Conservation (phyloP, 176 grass and related monocot species). For the Aegilops bicornis region DNA sequence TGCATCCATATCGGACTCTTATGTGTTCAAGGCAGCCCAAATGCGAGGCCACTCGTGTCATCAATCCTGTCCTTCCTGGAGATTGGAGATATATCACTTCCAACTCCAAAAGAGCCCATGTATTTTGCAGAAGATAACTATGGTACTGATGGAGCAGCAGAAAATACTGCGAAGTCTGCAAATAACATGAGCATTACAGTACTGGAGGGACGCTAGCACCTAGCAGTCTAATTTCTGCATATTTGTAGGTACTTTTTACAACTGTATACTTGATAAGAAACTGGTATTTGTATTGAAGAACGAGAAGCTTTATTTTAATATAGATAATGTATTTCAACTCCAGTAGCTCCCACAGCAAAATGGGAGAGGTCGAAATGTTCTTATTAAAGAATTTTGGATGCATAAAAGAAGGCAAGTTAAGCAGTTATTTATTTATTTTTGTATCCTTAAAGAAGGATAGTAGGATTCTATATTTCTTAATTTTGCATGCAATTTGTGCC, state of each 20-base stretch:
- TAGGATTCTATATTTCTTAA: background rate
- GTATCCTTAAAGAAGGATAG: background rate
- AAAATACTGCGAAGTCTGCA: background rate
- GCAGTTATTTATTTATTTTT: background rate
- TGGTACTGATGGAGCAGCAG: background rate
- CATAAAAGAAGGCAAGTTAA: background rate
- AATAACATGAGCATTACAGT: slow-evolving; percentile 12
- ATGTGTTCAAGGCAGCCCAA: slow-evolving; percentile 44
- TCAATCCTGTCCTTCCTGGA: slow-evolving; percentile 27
- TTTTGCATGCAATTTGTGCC: background rate
- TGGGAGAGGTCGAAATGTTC: background rate
- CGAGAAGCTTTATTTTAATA: background rate
- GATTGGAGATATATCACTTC: slow-evolving; percentile 24
- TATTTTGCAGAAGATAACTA: slow-evolving; percentile 24
- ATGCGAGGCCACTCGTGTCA: slow-evolving; percentile 34
- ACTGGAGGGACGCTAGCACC: background rate
- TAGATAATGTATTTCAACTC: background rate
- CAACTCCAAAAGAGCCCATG: slow-evolving; percentile 30
- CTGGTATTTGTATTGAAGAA: background rate
- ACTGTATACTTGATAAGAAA: background rate
- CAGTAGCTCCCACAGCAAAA: background rate
- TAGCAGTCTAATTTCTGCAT: background rate
- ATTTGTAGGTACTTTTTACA: background rate
- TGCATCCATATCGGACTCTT: slow-evolving; percentile 42
- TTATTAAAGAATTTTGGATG: background rate